These are phyloP conservation scores for Paecilomyces variotii DNA, from an alignment of 2,329 filamentous ascomycete genomes.

Conservation along the genomic window DNA sequence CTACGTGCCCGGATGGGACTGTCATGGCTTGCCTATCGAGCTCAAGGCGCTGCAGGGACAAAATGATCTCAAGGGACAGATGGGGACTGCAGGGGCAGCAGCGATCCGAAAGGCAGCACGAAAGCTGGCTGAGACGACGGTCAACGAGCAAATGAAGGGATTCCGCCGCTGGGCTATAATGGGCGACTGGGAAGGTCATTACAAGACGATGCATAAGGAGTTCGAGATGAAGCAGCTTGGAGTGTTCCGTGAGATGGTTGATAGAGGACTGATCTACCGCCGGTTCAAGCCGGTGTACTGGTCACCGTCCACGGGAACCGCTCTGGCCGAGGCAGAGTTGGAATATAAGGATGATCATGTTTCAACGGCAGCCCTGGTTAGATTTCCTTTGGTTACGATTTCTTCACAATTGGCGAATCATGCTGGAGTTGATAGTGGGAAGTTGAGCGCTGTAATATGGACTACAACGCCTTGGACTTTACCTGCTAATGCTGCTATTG, in stretches of 20 bases:
- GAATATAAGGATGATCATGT: slow-evolving; percentile 57
- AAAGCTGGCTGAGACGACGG: slow-evolving; percentile 47
- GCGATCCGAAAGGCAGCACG: slow-evolving; percentile 48
- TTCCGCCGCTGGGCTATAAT: slow-evolving; percentile 56
- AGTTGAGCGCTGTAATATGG: slow-evolving; percentile 82
- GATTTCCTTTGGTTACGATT: slow-evolving; percentile 57
- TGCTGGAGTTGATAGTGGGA: slow-evolving; percentile 35
- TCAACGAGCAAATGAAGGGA: slow-evolving; percentile 51
- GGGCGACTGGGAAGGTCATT: slow-evolving; percentile 56
- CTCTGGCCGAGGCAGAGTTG: slow-evolving; percentile 56
- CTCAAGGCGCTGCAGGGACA: slow-evolving; percentile 74
- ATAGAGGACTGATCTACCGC: slow-evolving; percentile 53
- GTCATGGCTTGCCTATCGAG: slow-evolving; percentile 94
- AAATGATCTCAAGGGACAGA: slow-evolving; percentile 25
- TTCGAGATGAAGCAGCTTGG: slow-evolving; percentile 55
- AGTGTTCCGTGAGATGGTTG: slow-evolving; percentile 55
- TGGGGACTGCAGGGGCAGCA: slow-evolving; percentile 30
- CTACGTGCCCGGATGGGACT: slow-evolving; percentile 94
- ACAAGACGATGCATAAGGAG: slow-evolving; percentile 54
- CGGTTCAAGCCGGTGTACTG: slow-evolving; percentile 58
- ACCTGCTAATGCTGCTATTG: slow-evolving; percentile 85
- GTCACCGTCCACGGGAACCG: slow-evolving; percentile 58
- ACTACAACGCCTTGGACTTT: slow-evolving; percentile 98
- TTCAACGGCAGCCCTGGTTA: slow-evolving; percentile 58
- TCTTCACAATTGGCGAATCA: slow-evolving; percentile 37